Evolutionary conservation across 129 eudicot genomes (phyloP).

Genomic region (carrot (Daucus carota)): DH1_v3.0 NC_030384.2:47304001-47304500

Average conservation of each 20-base stretch:
- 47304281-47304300: neutral
- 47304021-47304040: neutral
- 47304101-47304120: neutral
- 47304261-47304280: neutral
- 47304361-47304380: neutral
- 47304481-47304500: constrained; percentile 27
- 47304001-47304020: neutral
- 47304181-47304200: neutral
- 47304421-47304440: neutral
- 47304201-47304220: neutral
- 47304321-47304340: neutral
- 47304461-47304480: constrained; percentile 26
- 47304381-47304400: neutral
- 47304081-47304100: neutral
- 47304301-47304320: neutral
- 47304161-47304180: neutral
- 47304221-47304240: neutral
- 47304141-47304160: neutral
- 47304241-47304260: neutral
- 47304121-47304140: neutral
- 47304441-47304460: neutral
- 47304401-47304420: neutral
- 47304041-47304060: neutral
- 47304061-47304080: neutral
- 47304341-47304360: neutral